These are phyloP conservation scores for Rhodomyrtus tomentosa DNA, from an alignment of 345 rosid genomes.

Conservation along the genomic window DNA sequence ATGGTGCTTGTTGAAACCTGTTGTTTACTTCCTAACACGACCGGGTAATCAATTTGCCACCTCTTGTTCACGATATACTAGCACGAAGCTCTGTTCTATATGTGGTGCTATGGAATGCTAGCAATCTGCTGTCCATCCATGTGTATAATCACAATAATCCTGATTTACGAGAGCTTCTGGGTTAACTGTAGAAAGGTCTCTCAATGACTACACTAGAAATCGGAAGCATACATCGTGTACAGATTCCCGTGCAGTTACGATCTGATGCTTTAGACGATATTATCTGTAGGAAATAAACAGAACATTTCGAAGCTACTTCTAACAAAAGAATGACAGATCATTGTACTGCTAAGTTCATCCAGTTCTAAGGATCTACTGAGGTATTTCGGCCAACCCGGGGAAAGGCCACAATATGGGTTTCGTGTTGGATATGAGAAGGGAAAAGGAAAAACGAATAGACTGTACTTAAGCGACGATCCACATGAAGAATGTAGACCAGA, in stretches of 20 bases:
- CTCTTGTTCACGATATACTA: no score
- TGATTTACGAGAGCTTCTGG: not conserved
- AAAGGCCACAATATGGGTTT: not conserved
- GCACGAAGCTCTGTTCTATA: no score
- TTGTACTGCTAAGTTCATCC: not conserved
- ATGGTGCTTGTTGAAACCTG: no score
- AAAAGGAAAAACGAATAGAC: not conserved
- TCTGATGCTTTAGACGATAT: not conserved
- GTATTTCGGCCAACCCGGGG: not conserved
- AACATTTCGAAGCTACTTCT: not conserved
- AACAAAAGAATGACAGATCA: not conserved
- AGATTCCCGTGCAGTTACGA: not conserved
- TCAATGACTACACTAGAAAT: not conserved
- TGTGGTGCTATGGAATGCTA: no score
- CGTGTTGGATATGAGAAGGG: not conserved
- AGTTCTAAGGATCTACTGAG: not conserved
- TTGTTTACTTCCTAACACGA: no score
- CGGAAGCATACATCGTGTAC: not conserved
- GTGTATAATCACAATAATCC: no score
- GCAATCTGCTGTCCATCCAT: no score
- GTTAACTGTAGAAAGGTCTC: not conserved
- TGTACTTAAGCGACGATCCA: slow-evolving; percentile 13
- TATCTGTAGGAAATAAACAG: not conserved
- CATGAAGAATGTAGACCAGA: slow-evolving; percentile 24
- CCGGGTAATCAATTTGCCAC: no score